phyloP scores from a whole-genome alignment of 2,329 filamentous ascomycete species.

The Stagonosporopsis tanaceti region DNA sequence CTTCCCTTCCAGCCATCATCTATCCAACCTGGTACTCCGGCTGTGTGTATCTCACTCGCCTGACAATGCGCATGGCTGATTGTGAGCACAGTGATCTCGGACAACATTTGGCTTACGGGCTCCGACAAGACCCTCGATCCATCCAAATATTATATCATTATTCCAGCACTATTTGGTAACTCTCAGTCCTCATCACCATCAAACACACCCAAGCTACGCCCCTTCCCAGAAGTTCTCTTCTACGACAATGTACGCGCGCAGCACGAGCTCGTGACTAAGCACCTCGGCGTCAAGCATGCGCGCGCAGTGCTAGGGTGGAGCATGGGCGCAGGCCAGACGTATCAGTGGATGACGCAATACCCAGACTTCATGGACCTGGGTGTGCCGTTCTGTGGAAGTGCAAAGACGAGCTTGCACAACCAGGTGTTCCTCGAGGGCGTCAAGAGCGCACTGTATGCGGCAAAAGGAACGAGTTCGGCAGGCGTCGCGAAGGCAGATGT shows the following conservation, averaged over 20 bases:
- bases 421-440: slow-evolving; percentile 73
- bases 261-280: slow-evolving; percentile 69
- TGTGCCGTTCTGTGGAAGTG: slow-evolving; percentile 72
- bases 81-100: slow-evolving; percentile 60
- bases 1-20: slow-evolving; percentile 70
- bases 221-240: slow-evolving; percentile 70
- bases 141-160: slow-evolving; percentile 71
- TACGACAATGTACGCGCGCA: slow-evolving; percentile 76
- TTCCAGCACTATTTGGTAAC: slow-evolving; percentile 74
- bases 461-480: slow-evolving; percentile 62
- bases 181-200: slow-evolving; percentile 73
- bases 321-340: slow-evolving; percentile 74
- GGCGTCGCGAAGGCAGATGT: slow-evolving; percentile 52
- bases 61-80: not conserved
- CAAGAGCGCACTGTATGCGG: slow-evolving; percentile 66
- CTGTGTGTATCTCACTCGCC: slow-evolving; percentile 49
- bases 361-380: slow-evolving; percentile 71
- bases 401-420: slow-evolving; percentile 71
- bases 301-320: slow-evolving; percentile 72
- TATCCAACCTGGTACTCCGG: slow-evolving; percentile 82
- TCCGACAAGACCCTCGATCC: slow-evolving; percentile 71
- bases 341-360: slow-evolving; percentile 69
- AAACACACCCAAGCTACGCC: slow-evolving; percentile 62
- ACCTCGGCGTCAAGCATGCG: slow-evolving; percentile 67
- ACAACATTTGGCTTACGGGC: slow-evolving; percentile 79